These are phyloP conservation scores for Monosporascus cannonballus DNA, from an alignment of 2,329 filamentous ascomycete species.

Conservation along the genomic window DNA sequence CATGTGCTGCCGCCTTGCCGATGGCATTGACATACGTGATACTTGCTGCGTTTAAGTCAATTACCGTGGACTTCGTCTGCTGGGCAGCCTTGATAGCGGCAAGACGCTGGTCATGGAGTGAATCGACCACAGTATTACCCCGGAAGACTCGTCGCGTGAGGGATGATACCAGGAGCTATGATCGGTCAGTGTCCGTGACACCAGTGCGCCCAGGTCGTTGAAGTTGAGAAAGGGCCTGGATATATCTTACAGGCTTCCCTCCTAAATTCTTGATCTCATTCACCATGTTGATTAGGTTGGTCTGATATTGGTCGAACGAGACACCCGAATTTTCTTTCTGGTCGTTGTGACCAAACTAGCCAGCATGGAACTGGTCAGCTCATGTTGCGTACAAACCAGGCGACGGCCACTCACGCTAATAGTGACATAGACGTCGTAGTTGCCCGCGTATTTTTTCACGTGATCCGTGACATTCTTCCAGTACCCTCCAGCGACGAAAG, in stretches of 20 bases:
- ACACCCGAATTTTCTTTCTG: constrained; percentile 45
- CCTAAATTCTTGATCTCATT: constrained; percentile 36
- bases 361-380: neutral
- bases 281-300: constrained; percentile 43
- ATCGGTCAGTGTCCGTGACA: neutral
- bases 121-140: constrained; percentile 35
- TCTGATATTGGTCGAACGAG: constrained; percentile 39
- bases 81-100: constrained; percentile 42
- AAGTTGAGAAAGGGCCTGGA: neutral
- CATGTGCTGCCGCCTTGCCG: constrained; percentile 36
- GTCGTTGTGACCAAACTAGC: constrained; percentile 58
- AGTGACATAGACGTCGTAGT: constrained; percentile 43
- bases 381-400: neutral
- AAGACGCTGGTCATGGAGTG: constrained; percentile 38
- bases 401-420: constrained; percentile 35
- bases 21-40: constrained; percentile 47
- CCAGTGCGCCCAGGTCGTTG: too few species aligned
- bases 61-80: constrained; percentile 27
- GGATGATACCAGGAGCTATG: constrained; percentile 44
- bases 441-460: constrained; percentile 31
- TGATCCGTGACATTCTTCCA: constrained; percentile 44
- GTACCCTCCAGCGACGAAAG: constrained; percentile 43
- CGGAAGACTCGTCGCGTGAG: constrained; percentile 44
- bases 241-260: constrained; percentile 33
- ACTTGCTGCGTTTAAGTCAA: constrained; percentile 47